A percentile compares a stretch with the other conserved stretches of the same genome.
Conservation (phyloP, 2,329 filamentous ascomycete genomes). For the Aphanocladium album region DNA sequence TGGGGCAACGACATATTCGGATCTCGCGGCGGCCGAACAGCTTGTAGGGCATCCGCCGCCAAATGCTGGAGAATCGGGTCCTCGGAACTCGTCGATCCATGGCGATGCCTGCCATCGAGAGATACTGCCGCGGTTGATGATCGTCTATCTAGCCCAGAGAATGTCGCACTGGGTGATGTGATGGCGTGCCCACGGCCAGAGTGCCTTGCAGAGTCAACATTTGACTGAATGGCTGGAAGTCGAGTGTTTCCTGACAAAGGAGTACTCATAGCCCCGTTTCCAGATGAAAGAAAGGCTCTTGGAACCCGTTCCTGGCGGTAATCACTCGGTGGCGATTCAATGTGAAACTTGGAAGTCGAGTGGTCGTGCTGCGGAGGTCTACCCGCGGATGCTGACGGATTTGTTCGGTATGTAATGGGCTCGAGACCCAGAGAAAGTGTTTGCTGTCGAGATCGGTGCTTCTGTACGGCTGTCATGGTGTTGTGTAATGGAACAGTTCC, state of each 20-base stretch:
- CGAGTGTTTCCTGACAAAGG: not conserved
- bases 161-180: not conserved
- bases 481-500: not conserved
- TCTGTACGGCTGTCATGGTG: slow-evolving; percentile 13
- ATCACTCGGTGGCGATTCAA: not conserved
- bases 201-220: not conserved
- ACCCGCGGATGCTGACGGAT: not conserved
- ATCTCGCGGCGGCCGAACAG: slow-evolving; percentile 17
- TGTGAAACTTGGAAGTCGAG: not conserved
- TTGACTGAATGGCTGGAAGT: not conserved
- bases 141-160: not conserved
- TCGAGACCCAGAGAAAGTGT: not conserved
- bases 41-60: slow-evolving; percentile 29
- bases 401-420: not conserved
- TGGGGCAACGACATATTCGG: slow-evolving; percentile 11
- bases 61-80: slow-evolving; percentile 25
- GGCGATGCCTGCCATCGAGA: not conserved
- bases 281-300: not conserved
- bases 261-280: not conserved
- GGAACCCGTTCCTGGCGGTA: not conserved
- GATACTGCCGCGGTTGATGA: not conserved
- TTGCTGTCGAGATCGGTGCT: slow-evolving; percentile 4
- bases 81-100: not conserved
- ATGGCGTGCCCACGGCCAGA: not conserved
- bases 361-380: not conserved